Percentiles rank a stretch among this genome's conserved stretches.
Evolutionary conservation across 768 basidiomycete genomes (phyloP).

Genomic region (Mrakia frigida): DNA sequence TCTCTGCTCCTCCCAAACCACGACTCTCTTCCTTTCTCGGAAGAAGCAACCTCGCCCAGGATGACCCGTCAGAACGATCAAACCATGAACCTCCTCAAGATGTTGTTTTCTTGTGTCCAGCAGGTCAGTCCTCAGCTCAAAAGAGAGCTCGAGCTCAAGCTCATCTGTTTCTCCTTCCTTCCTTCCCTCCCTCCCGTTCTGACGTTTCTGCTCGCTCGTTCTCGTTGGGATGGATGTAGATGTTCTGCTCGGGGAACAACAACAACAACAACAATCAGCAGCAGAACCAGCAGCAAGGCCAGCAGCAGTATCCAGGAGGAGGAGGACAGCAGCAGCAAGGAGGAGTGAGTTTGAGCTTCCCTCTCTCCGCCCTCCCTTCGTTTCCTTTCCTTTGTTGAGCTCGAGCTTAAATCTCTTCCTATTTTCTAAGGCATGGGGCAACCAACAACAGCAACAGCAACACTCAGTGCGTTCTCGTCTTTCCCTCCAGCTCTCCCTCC

Average conservation of each 20-base stretch:
- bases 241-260: conserved; percentile 11
- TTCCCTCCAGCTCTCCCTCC: not conserved
- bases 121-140: no score
- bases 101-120: no score
- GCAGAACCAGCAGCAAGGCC: conserved; percentile 18
- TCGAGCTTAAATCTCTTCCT: not conserved
- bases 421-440: not conserved
- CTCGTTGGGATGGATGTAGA: not conserved
- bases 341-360: not conserved
- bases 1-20: not conserved
- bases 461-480: no score
- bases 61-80: no score
- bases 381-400: no score
- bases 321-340: conserved; percentile 1
- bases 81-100: no score
- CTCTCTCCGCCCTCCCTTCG: not conserved
- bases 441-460: not conserved
- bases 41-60: no score
- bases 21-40: not conserved
- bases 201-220: not conserved
- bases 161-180: not conserved
- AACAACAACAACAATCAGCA: not conserved
- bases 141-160: not conserved
- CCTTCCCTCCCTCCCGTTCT: not conserved
- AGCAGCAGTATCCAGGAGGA: conserved; percentile 20